Base-by-base conservation (phyloP, 768 basidiomycete genomes). In the Exidia glandulosa region DNA sequence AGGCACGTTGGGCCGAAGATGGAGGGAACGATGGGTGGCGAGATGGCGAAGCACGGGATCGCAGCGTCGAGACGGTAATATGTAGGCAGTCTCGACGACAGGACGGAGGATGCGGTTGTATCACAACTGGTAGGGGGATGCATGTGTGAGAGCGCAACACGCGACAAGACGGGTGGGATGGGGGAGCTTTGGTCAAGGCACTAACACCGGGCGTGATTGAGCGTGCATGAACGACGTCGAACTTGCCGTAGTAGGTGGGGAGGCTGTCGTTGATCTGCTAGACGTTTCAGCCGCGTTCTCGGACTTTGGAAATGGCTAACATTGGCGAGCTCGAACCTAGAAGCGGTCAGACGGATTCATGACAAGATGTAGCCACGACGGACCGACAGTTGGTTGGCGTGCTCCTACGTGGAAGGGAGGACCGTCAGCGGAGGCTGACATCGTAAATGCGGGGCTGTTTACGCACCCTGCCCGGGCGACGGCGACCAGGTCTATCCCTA, bases 171-270 rank as follows among this genome's bases (percentile, higher is more conserved):
- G 6, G 41, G 16, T 13, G 41, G 41, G 41, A 45, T 13, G 41
- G 41, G 19, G 6, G 41, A 45, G n/a, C n/a, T n/a, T 19, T 45
- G 41, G 19, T 37, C 36, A 37, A 12, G 50, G 10, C 4, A 54
- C 50, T 23, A 14, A 63, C 61, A 3, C 63, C 63, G 16, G 37
- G 56, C 16, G 58, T 55, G 13, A 57, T 58, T 47, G 60, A 58
- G 34, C 63, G 60, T 19, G 55, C 61, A 32, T 63, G 63, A 3
- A 63, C 63, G 9, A 63, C 32, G n/a, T 61, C 58, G 58, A 63
- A 63, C 5, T 23, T 29, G 2, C 54, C 41, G 12, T 59, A 31
- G 47, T 63, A 61, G 30, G 61, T 57, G 19, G 52, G 36, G 23
- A 63, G 32, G n/a, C 55, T 45, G 37, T 47, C 54, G 9, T 33